Evolutionary conservation across 179 eudicot genomes (phyloP).

Genomic region (Drosera spatulata): DNA sequence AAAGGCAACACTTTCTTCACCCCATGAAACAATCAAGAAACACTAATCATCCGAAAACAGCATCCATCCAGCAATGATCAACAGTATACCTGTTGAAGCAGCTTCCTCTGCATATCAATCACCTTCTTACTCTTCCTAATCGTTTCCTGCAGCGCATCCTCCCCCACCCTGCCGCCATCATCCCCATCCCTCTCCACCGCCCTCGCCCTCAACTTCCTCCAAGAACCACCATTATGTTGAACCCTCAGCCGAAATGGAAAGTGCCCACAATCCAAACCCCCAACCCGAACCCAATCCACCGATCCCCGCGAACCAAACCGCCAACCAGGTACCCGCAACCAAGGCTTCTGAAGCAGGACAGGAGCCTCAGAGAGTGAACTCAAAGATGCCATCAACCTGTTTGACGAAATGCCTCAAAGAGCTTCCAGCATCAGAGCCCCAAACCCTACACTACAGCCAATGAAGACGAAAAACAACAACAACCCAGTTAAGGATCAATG

Average conservation of each 20-base stretch:
- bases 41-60: not conserved
- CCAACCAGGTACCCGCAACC: slow-evolving; percentile 19
- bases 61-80: not conserved
- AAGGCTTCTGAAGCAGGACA: slow-evolving; percentile 19
- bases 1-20: not conserved
- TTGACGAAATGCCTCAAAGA: slow-evolving; percentile 35
- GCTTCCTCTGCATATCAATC: slow-evolving; percentile 59
- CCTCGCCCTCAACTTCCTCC: slow-evolving; percentile 29
- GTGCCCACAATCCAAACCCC: slow-evolving; percentile 8
- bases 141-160: slow-evolving; percentile 63
- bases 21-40: not conserved
- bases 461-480: not conserved
- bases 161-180: slow-evolving; percentile 27
- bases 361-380: slow-evolving; percentile 41
- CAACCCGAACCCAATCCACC: slow-evolving; percentile 20
- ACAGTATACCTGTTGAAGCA: slow-evolving; percentile 51
- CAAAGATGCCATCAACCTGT: slow-evolving; percentile 49
- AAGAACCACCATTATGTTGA: slow-evolving; percentile 14
- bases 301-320: slow-evolving; percentile 17
- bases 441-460: not conserved
- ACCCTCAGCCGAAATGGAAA: slow-evolving; percentile 11
- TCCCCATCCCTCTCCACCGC: slow-evolving; percentile 24
- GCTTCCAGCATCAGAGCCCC: not conserved
- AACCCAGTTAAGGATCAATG: slow-evolving; percentile 6
- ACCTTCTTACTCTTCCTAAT: slow-evolving; percentile 81